Base-by-base conservation (phyloP, 1,139 yeast species). In the Yamadazyma sp. region DNA sequence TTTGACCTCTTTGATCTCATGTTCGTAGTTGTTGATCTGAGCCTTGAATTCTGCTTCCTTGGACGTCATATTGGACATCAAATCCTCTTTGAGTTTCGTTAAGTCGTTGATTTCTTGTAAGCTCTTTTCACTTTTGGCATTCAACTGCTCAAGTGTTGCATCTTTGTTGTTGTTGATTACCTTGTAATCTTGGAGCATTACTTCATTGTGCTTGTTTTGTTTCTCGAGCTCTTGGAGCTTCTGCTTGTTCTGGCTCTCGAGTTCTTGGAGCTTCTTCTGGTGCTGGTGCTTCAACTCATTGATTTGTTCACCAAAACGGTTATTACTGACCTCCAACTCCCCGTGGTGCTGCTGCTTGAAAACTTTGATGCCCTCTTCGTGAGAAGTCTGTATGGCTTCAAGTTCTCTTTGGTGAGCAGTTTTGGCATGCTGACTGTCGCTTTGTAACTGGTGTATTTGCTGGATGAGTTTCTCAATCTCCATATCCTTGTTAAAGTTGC, bases 31-130 rank as follows among this genome's bases (percentile, higher is more conserved):
- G 31, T 68, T 67, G 4, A 83, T 64, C 51, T 83, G 90, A 25
- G 67, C 66, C 2, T 70, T 62, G 45, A 76, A 76, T 38, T 82
- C 88, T 3, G 59, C 54, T 46, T 85, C 90, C 45, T 83, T 76
- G 18, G 81, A 72, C 1, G 82, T 62, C 76, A 84, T 70, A 50
- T 84, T 84, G 7, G 82, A 86, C 28, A 82, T 57, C 20, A 84
- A 61, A 49, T 84, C 89, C 23, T 71, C 66, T 51, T 83, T 84
- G 70, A 80, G 73, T 3, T 51, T 48, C 29, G 54, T 58, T 22
- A 65, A 56, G 36, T 67, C 70, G 21, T 54, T 50, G 16, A 73
- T 48, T 29, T 62, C 58, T 18, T 28, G 37, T 1, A 49, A 40
- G 3, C 52, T 47, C 5, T 38, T 44, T 13, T 51, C 46, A 26